Evolutionary conservation across 805 yeast genomes (phyloP).

Genomic region (Lipomyces chichibuensis): DNA sequence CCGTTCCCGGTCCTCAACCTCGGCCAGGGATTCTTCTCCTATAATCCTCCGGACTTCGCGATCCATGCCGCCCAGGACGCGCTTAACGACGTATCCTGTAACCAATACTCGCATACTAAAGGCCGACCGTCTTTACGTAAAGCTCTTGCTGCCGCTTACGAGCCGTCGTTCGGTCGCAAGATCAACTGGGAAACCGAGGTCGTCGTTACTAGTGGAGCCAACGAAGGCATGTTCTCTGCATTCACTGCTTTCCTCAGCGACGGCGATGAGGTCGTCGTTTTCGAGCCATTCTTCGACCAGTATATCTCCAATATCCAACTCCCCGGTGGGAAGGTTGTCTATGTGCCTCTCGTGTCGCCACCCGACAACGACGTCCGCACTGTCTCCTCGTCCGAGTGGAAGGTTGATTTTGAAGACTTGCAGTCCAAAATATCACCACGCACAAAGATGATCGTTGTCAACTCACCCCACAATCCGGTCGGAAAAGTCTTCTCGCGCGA

Average conservation of each 20-base stretch:
- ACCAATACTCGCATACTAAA: conserved; percentile 90
- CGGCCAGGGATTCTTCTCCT: conserved; percentile 97
- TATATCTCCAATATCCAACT: conserved; percentile 91
- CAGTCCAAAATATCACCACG: conserved; percentile 68
- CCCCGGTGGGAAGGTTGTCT: conserved; percentile 89
- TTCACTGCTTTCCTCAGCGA: conserved; percentile 81
- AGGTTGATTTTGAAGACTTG: conserved; percentile 75
- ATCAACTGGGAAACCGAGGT: conserved; percentile 63
- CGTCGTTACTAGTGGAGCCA: conserved; percentile 92
- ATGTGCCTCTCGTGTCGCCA: conserved; percentile 87
- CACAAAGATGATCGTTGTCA: conserved; percentile 84
- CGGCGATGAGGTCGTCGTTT: conserved; percentile 94
- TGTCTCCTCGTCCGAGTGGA: conserved; percentile 86
- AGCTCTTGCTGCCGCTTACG: conserved; percentile 71
- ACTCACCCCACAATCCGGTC: conserved; percentile 95
- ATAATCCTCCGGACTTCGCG: conserved; percentile 94
- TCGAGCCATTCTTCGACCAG: conserved; percentile 97
- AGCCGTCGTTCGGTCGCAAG: conserved; percentile 62
- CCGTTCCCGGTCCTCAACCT: conserved; percentile 83
- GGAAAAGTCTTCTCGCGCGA: conserved; percentile 81
- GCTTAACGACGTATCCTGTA: conserved; percentile 68
- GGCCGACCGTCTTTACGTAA: conserved; percentile 79
- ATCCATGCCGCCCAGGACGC: conserved; percentile 78
- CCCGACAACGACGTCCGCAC: conserved; percentile 61
- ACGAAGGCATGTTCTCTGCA: conserved; percentile 82